These are phyloP conservation scores for Candida quercuum DNA, from an alignment of 805 yeast species.

Conservation along the genomic window DNA sequence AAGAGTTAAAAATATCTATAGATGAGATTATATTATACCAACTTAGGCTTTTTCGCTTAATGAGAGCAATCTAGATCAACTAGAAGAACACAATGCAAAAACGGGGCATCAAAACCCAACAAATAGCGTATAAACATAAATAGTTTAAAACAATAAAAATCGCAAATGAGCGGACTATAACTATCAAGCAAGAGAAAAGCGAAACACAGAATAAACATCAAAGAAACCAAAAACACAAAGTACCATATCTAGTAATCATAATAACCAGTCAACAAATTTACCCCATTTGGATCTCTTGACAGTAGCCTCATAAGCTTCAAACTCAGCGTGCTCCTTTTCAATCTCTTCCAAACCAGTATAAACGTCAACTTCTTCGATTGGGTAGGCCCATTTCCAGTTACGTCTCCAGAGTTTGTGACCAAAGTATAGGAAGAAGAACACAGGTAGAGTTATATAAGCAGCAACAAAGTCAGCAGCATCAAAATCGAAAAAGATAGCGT, in stretches of 20 bases:
- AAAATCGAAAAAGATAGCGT: constrained; percentile 49
- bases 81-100: no score
- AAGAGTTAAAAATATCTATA: no score
- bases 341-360: constrained; percentile 53
- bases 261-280: constrained; percentile 19
- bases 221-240: no score
- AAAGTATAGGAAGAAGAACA: constrained; percentile 44
- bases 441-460: constrained; percentile 64
- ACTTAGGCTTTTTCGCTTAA: no score
- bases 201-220: no score
- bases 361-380: constrained; percentile 56
- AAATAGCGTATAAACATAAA: no score
- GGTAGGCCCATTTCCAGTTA: constrained; percentile 41
- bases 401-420: constrained; percentile 51
- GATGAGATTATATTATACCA: no score
- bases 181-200: no score
- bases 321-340: constrained; percentile 33
- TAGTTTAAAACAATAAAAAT: no score
- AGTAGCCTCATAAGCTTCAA: constrained; percentile 7
- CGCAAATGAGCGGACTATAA: no score
- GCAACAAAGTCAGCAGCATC: constrained; percentile 53
- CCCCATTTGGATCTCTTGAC: constrained; percentile 9
- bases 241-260: constrained; percentile 7
- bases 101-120: no score
- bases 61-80: no score